Evolutionary conservation across 495 filamentous ascomycete genomes (phyloP).

Genomic region (Amniculicola lignicola): DNA sequence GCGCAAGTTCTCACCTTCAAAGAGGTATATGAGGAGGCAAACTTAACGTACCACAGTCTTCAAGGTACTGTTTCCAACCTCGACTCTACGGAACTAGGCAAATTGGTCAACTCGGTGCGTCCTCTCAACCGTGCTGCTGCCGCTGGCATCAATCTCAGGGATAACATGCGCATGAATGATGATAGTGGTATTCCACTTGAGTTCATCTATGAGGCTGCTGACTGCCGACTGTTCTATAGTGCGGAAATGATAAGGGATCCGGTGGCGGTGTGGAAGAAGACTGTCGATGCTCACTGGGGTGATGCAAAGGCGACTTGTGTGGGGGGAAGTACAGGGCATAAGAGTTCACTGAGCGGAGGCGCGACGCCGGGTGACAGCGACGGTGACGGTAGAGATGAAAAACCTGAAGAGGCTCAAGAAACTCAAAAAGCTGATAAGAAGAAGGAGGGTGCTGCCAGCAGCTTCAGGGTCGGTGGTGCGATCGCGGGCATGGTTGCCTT

Average conservation of each 20-base stretch:
- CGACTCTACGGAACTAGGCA: conserved; percentile 25
- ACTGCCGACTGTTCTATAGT: conserved; percentile 32
- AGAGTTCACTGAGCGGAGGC: conserved; percentile 5
- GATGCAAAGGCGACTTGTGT: conserved; percentile 26
- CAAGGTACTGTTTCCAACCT: conserved; percentile 1
- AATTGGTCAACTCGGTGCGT: conserved; percentile 7
- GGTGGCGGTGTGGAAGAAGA: conserved; percentile 21
- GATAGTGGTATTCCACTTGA: conserved; percentile 17
- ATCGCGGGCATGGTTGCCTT: no score
- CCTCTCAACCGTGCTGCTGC: conserved; percentile 5
- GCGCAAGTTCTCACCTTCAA: conserved; percentile 15
- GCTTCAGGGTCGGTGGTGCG: not conserved
- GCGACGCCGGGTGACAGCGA: not conserved
- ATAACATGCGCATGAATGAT: conserved; percentile 24
- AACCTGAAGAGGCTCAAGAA: no score
- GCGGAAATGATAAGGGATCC: conserved; percentile 18
- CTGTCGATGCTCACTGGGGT: conserved; percentile 29
- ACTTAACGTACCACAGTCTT: not conserved
- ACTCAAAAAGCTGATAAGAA: not conserved
- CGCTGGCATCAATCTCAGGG: conserved; percentile 22
- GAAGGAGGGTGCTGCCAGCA: conserved; percentile 1
- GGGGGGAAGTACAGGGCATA: conserved; percentile 13
- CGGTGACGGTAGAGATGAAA: no score
- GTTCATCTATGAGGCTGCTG: conserved; percentile 33
- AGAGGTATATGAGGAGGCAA: conserved; percentile 9